Evolutionary conservation across 306 rosid species (phyloP).

Genomic region (Rosa persica): DNA sequence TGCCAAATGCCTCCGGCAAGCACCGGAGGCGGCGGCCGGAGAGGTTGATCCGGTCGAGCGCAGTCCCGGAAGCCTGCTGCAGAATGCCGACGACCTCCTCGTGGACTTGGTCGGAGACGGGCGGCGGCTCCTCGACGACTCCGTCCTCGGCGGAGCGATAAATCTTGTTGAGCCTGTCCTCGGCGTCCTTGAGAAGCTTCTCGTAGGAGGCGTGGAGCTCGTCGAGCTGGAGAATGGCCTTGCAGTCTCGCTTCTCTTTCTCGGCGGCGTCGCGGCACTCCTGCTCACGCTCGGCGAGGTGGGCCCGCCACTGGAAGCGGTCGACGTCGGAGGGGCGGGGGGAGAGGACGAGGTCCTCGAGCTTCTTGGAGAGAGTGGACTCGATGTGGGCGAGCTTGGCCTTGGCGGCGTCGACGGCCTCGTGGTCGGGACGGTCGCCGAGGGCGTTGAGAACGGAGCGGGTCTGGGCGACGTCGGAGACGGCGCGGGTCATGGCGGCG

Average conservation of each 20-base stretch:
- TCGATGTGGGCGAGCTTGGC: constrained; percentile 56
- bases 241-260: constrained; percentile 48
- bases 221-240: constrained; percentile 61
- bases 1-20: constrained; percentile 75
- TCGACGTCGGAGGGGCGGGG: constrained; percentile 68
- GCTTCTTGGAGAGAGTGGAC: constrained; percentile 49
- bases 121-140: constrained; percentile 5
- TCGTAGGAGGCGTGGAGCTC: constrained; percentile 78
- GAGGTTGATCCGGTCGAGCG: constrained; percentile 55
- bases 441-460: constrained; percentile 65
- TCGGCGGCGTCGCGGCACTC: constrained; percentile 50
- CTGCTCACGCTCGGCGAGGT: constrained; percentile 48
- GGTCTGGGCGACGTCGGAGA: constrained; percentile 79
- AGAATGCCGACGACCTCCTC: constrained; percentile 72
- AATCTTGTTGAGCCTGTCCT: constrained; percentile 67
- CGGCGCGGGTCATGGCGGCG: constrained; percentile 70
- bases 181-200: constrained; percentile 76
- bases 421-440: constrained; percentile 84
- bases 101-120: constrained; percentile 30
- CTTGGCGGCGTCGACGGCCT: constrained; percentile 62
- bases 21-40: constrained; percentile 46
- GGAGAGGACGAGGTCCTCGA: constrained; percentile 61
- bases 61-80: constrained; percentile 58
- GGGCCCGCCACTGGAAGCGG: constrained; percentile 50
- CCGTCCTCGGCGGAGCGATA: constrained; percentile 50